Evolutionary conservation across 2,329 filamentous ascomycete genomes (phyloP), one percentile per base, ranked within the genome.

Genomic region (Clonostachys rhizophaga): DNA sequence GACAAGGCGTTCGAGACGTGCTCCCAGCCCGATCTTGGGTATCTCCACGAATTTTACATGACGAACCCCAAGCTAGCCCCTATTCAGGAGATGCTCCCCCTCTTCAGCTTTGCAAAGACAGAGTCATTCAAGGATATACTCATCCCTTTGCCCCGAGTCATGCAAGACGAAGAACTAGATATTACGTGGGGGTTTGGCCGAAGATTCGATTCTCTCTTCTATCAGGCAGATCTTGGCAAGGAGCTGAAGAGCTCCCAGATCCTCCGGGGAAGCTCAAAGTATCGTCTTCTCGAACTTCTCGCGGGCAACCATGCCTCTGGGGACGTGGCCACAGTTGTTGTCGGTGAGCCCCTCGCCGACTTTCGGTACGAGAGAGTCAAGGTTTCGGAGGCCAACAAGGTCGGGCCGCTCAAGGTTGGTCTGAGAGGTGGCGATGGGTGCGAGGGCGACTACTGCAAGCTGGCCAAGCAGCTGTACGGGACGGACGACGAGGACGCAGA

Each of bases 81-180:
- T 0, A 77, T 85, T 2, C 76, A 81, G 50, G 73, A 84, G 17
- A 72, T 94, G 5, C 66, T 87, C 3, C 89, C 89, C 0, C 70
- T 94, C 11, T 94, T 94, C 65, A 87, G 87, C 51, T 77, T 87
- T 49, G 84, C 82, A 43, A 90, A 89, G 55, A 81, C 84, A 2
- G 74, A 79, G 41, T 83, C 83, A 5, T 92, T 88, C 66, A 81
- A 78, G 52, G 89, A 95, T 59, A 88, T 95, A 34, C 65, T 91
- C 18, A 86, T 91, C 45, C 89, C 89, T 0, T 58, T 80, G 71
- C 75, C 55, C 45, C 46, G 49, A 12, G 40, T 39, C 6, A 48
- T 75, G 78, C 24, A 13, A 49, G 54, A 18, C 50, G 72, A 75
- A 2, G 66, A 75, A 5, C 70, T 73, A 1, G 68, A 73, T 34